phyloP scores from a whole-genome alignment of 345 rosid genomes.

The Mallotus nudiflorus region DNA sequence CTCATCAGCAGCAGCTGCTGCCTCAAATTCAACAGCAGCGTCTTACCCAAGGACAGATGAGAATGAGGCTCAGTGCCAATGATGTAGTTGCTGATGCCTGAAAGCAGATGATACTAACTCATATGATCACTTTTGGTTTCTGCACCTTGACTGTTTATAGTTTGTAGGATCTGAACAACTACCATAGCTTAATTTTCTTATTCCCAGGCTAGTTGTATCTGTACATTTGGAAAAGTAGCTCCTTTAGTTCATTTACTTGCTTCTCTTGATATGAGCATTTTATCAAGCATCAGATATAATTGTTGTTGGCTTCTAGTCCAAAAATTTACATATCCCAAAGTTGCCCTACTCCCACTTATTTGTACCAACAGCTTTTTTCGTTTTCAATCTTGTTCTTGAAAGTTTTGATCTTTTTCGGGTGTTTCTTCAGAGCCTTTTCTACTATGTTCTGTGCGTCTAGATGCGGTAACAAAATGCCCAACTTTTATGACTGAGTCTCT shows the following conservation, averaged over 20 bases:
- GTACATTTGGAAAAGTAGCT: neutral
- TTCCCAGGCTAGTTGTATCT: neutral
- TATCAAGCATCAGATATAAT: neutral
- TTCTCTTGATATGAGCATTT: neutral
- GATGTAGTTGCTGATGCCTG: constrained; percentile 4
- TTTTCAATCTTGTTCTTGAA: no score
- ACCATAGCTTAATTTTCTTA: neutral
- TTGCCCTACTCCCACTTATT: no score
- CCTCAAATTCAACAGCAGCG: constrained; percentile 29
- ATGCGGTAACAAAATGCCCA: no score
- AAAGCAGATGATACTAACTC: neutral
- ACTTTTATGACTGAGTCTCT: no score
- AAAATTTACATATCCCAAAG: no score
- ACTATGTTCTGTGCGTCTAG: no score
- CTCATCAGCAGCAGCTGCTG: constrained; percentile 24
- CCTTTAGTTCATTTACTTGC: no score
- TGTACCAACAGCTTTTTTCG: no score
- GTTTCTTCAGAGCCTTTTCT: no score
- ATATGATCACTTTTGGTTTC: no score
- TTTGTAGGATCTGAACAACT: neutral
- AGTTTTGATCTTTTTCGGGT: no score
- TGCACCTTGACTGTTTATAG: neutral
- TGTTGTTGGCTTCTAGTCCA: no score
- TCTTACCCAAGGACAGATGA: constrained; percentile 23
- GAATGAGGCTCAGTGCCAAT: constrained; percentile 17